Base-by-base conservation (phyloP, 176 grass and related monocot species). In the Eragrostis curvula region DNA sequence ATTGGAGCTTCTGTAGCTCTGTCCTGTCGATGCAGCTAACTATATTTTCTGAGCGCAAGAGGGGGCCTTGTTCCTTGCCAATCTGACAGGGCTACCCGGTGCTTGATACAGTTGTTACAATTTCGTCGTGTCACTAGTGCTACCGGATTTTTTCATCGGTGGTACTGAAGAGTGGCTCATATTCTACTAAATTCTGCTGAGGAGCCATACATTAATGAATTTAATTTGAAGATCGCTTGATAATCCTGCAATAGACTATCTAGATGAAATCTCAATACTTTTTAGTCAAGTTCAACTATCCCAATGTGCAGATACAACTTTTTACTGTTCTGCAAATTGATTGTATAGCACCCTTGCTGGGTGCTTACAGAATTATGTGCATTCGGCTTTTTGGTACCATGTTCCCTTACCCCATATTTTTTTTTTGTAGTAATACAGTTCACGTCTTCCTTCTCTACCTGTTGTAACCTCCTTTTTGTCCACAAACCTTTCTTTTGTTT, bases 61-160 rank as follows among this genome's bases (percentile, higher is more conserved):
- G 9, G 3, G 7, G 32, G 43, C 2, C 20, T 44, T 66, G 44
- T 79, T 51, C 77, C 43, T 1, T 9, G 48, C 72, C 65, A 68
- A 79, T 83, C 79, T 73, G 58, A 59, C 11, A 66, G 9, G 15
- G 66, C 82, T 41, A 78, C 36, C 85, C 83, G 24, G 47, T 74
- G 50, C 13, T 60, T 78, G 62, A 23, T 76, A 16, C 47, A 8
- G 15, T 64, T 52, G 20, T 68, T 68, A 29, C 47, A 57, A 58
- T 29, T 79, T 55, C 41, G 12, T 68, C 14, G 12, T 68, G 68
- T 84, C 50, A 25, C 13, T 47, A 20, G 32, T 68, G 23, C 8
- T 73, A 79, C 58, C n/a, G 36, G 9, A 67, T 72, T 73, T 25
- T 17, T 68, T 47, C 15, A 16, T 53, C 11, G 17, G 46, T 71